Evolutionary conservation across 1,284 basidiomycete genomes (phyloP).

Genomic region (Ceratobasidium theobromae): DNA sequence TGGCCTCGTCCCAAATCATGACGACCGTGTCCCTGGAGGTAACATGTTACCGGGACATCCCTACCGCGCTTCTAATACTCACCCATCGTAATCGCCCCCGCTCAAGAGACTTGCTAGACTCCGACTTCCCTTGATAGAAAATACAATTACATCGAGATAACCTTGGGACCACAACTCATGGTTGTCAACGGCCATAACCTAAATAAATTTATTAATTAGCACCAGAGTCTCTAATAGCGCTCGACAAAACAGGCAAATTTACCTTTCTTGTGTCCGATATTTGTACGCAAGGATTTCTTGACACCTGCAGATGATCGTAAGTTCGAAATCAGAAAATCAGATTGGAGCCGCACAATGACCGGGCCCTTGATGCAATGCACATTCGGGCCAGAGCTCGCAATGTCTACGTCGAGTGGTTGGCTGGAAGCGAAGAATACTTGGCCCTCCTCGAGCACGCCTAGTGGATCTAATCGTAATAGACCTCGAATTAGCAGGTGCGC

Average conservation of each 20-base stretch:
- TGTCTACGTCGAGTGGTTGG: neutral
- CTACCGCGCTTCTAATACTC: neutral
- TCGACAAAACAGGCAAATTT: neutral
- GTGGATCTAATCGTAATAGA: constrained; percentile 9
- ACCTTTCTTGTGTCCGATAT: constrained; percentile 24
- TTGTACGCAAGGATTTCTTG: constrained; percentile 13
- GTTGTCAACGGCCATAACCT: constrained; percentile 32
- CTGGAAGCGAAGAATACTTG: constrained; percentile 33
- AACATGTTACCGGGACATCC: neutral
- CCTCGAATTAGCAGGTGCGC: neutral
- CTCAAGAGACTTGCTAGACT: constrained; percentile 28
- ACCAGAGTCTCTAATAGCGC: neutral
- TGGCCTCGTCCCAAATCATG: constrained; percentile 27
- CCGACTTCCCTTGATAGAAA: constrained; percentile 29
- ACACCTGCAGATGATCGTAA: neutral
- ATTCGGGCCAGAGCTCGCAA: neutral
- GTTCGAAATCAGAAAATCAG: neutral
- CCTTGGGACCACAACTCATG: neutral
- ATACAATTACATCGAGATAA: constrained; percentile 29
- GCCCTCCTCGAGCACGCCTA: constrained; percentile 26
- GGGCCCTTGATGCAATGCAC: constrained; percentile 7
- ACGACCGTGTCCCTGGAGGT: constrained; percentile 21
- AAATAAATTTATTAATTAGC: neutral
- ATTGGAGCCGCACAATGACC: constrained; percentile 1
- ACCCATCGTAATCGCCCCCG: constrained; percentile 36